Percentiles rank a stretch among this genome's conserved stretches.
Evolutionary conservation across 225 moss, liverwort and hornwort species (phyloP).

Genomic region (Sphagnum contortum): DNA sequence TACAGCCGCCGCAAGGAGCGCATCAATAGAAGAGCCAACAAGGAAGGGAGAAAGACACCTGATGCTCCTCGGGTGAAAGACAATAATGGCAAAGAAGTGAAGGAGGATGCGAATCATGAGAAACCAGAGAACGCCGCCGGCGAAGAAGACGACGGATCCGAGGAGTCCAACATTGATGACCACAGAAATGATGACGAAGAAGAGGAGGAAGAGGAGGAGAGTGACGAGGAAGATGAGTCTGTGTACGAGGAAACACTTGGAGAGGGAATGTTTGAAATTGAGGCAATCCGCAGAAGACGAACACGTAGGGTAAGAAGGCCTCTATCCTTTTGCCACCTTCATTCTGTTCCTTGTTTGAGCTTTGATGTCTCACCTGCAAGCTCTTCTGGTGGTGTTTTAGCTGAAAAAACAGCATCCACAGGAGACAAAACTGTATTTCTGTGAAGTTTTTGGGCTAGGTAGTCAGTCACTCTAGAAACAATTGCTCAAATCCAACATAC

Average conservation of each 20-base stretch:
- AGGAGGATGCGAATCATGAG: conserved; percentile 9
- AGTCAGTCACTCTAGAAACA: neutral
- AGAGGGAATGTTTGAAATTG: conserved; percentile 58
- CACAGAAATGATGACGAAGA: conserved; percentile 18
- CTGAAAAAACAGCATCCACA: too few relatives aligned
- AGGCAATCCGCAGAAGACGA: conserved; percentile 55
- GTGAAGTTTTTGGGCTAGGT: neutral
- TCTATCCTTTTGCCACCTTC: too few relatives aligned
- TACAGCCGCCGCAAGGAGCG: conserved; percentile 29
- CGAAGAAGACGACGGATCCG: conserved; percentile 13
- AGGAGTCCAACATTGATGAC: conserved; percentile 44
- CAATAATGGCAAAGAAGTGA: conserved; percentile 7
- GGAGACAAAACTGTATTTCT: too few relatives aligned
- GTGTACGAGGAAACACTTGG: conserved; percentile 49
- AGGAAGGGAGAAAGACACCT: conserved; percentile 10
- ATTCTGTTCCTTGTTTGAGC: too few relatives aligned
- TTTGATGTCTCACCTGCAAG: neutral
- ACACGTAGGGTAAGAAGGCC: conserved; percentile 33
- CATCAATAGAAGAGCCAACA: neutral
- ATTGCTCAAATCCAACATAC: neutral
- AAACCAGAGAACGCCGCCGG: conserved; percentile 13
- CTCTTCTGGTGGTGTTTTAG: too few relatives aligned
- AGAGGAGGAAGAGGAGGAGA: conserved; percentile 23
- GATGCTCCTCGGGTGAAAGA: conserved; percentile 11
- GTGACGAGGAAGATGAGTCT: conserved; percentile 24